Evolutionary conservation across 2,329 filamentous ascomycete genomes (phyloP), one percentile per base, ranked within the genome.

Genomic region (Cladosporium phlei): DNA sequence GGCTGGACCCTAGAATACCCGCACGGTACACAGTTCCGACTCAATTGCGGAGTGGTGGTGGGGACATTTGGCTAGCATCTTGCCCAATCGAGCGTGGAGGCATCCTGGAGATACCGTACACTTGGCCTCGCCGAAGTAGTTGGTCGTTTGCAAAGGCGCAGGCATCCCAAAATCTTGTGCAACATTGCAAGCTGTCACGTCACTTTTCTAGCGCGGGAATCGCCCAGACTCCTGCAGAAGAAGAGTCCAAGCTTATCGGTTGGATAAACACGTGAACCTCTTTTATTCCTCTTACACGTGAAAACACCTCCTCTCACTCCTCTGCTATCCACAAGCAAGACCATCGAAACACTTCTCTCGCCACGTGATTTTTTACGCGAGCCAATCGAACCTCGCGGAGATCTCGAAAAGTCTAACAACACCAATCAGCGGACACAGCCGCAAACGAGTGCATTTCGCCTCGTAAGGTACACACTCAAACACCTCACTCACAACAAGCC

Each of bases 191-290:
- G 28, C 28, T 30, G 28, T 40, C 42, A 45, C 42, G 42, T 45
- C 42, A 45, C 42, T 37, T 16, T n/a, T 14, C 20, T 22, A 37
- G 34, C 34, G 34, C 29, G 42, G 32, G 42, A 45, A 45, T 22
- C 37, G 42, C 42, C 29, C 30, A 24, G 42, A 45, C 6, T 9
- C 7, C 29, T 25, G 32, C 29, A 21, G 32, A 45, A 21, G 32
- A 45, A 45, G 42, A 28, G 42, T 45, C 42, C 32, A 45, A 45
- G 42, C 42, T 34, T 32, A 45, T 45, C 37, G 42, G 42, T 25
- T 37, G 42, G 14, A n/a, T 16, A 28, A 20, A 35, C 42, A 45
- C 42, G 32, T 45, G 42, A 37, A 29, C 24, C 32, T 28, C 16
- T 29, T 39, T 39, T 39, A 16, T 22, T 29, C 32, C 27, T 32